These are phyloP conservation scores for Paradendryphiella salina DNA, from an alignment of 2,329 filamentous ascomycete species.

Conservation along the genomic window DNA sequence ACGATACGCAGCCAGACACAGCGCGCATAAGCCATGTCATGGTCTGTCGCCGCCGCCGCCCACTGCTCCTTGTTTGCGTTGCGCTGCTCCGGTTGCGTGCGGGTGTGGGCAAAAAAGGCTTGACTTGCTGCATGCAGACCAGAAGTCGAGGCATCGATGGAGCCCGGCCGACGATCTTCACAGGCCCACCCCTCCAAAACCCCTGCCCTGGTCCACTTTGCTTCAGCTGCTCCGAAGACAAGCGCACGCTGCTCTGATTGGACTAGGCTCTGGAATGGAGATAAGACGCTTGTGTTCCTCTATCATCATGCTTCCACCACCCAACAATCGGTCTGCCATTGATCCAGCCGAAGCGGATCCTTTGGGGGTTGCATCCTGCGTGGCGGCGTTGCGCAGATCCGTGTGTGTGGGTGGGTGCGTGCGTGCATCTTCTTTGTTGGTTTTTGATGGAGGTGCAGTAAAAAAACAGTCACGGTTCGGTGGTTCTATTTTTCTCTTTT, in stretches of 20 bases:
- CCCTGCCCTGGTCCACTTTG: slow-evolving; percentile 3
- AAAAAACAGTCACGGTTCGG: not conserved
- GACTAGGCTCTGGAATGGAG: slow-evolving; percentile 8
- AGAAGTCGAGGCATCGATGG: slow-evolving; percentile 4
- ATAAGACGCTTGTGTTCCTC: slow-evolving; percentile 18
- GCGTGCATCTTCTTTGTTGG: slow-evolving; percentile 5
- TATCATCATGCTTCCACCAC: slow-evolving; percentile 1
- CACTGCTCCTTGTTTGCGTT: slow-evolving; percentile 5
- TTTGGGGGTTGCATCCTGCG: not conserved
- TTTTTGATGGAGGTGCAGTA: slow-evolving; percentile 12
- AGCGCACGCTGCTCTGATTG: slow-evolving; percentile 13
- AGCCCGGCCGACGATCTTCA: slow-evolving; percentile 19
- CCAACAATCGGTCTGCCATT: not conserved
- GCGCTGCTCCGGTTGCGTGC: not conserved
- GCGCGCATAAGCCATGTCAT: slow-evolving; percentile 7
- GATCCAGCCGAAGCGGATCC: not conserved
- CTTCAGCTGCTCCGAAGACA: slow-evolving; percentile 12
- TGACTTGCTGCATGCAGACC: not conserved
- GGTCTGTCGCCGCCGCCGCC: not conserved
- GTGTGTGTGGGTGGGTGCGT: not conserved
- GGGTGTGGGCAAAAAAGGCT: slow-evolving; percentile 4
- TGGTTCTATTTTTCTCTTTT: slow-evolving; percentile 4
- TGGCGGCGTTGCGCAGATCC: not conserved
- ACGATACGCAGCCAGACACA: too few relatives aligned
- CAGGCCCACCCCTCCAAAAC: slow-evolving; percentile 14